Evolutionary conservation across 1,284 basidiomycete genomes (phyloP).

Genomic region (Sporisorium graminicola): DNA sequence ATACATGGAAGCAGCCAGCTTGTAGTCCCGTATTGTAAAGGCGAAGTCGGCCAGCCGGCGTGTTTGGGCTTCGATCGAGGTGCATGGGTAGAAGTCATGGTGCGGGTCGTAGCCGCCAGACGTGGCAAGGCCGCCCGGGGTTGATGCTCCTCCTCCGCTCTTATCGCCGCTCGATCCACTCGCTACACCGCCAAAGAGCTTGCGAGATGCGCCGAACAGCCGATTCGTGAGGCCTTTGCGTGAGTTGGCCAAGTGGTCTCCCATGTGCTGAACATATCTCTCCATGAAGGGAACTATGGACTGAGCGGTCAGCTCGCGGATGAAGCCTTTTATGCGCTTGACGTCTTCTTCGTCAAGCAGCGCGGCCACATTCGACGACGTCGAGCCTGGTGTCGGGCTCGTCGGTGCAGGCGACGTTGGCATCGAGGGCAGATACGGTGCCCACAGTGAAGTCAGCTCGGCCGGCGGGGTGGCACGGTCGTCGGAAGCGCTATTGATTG

Average conservation of each 20-base stretch:
- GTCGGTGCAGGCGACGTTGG: slow-evolving; percentile 15
- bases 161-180: slow-evolving; percentile 63
- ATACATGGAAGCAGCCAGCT: slow-evolving; percentile 86
- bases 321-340: slow-evolving; percentile 81
- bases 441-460: slow-evolving; percentile 33
- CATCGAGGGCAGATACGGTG: slow-evolving; percentile 5
- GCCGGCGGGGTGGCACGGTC: slow-evolving; percentile 27
- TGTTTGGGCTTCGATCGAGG: slow-evolving; percentile 72
- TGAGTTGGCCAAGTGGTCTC: slow-evolving; percentile 87
- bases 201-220: slow-evolving; percentile 73
- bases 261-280: slow-evolving; percentile 90
- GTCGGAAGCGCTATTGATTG: slow-evolving; percentile 60
- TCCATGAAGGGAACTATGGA: slow-evolving; percentile 97
- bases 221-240: slow-evolving; percentile 88
- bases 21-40: slow-evolving; percentile 89
- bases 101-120: slow-evolving; percentile 42
- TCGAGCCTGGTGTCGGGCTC: not conserved
- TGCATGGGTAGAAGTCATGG: slow-evolving; percentile 70
- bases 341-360: slow-evolving; percentile 81
- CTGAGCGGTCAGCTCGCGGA: slow-evolving; percentile 90
- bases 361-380: not conserved
- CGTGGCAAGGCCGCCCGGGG: slow-evolving; percentile 56
- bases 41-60: slow-evolving; percentile 92
- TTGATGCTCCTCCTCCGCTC: slow-evolving; percentile 2
- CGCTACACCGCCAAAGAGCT: slow-evolving; percentile 71